Evolutionary conservation across 139 green algal species (phyloP), one percentile per base, ranked within the genome.

Genomic region (Chlamydomonas applanata): DNA sequence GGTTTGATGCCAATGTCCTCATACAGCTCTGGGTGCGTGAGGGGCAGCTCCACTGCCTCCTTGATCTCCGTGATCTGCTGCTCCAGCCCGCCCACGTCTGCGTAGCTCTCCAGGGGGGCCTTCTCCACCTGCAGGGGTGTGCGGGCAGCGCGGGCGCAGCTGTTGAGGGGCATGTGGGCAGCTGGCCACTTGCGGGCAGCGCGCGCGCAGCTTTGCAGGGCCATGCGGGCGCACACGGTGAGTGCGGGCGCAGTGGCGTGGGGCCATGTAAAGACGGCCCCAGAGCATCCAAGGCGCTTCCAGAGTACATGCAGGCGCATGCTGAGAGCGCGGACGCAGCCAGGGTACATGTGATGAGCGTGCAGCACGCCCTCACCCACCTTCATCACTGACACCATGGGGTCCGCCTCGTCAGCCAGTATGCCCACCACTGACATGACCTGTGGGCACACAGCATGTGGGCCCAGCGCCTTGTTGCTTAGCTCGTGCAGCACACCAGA

Each of bases 1-100:
- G 96, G 96, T 78, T 99, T 98, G 87, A 99, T 99, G 54, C 96
- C 96, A 44, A 99, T 98, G 86, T 99, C 95, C 77, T 98, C 93
- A 69, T 99, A 99, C 60, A 99, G 91, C 88, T 99, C 96, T 3
- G 96, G 95, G 78, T 99, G 94, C 3, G 96, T 99, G 24, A 99
- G 81, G 0, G 96, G 96, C 75, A 99, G 91, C 87, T 99, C 96
- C 65, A 99, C 96, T n/a, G 96, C 96, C 89, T 99, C 96, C 78
- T 98, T 98, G 76, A 99, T 99, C 87, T 99, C 96, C 85, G 94
- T 89, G 45, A 97, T 93, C 84, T 98, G 95, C 63, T 89, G 66
- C 74, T 99, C 95, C 59, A 97, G 87, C 0, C 95, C 95, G 34
- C 95, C 95, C 61, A 99, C 96, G 76, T 99, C 96, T 9, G 95